Base-by-base conservation (phyloP, 2,329 filamentous ascomycete genomes). In the Apiospora aurea region DNA sequence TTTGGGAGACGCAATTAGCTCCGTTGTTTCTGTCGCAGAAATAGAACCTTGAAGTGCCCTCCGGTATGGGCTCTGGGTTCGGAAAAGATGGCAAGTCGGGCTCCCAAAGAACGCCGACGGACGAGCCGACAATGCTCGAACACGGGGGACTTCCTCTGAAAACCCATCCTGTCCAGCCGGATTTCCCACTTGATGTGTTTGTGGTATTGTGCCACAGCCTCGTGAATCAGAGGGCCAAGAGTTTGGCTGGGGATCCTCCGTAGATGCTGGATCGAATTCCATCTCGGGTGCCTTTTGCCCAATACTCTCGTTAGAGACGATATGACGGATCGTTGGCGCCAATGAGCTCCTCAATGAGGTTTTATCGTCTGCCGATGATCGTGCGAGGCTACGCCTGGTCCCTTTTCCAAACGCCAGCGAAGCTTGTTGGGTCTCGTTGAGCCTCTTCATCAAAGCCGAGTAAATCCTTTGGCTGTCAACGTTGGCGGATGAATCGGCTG, bases 381-480 rank as follows among this genome's bases (percentile, higher is more conserved):
- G 21, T 13, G n/a, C 57, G 34, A 34, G 18, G 57, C 34, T 21
- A 24, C 21, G 29, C 8, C 4, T 41, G 1, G 6, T 41, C 10
- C n/a, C 49, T 14, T 51, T 51, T n/a, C 24, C 49, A 38, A 41
- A 34, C n/a, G 18, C 34, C 21, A n/a, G 67, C 0, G 73, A 74
- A n/a, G 74, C 69, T 4, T 78, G 75, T 34, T 81, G 82, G 1
- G 82, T 83, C 14, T 86, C 83, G 13, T 84, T 80, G 57, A 90
- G 79, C 46, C 85, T 84, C 73, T 88, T 88, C 81, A 92, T 88
- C n/a, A 93, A 81, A 1, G 90, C 91, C 7, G 89, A 89, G 76
- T 91, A 92, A 3, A 93, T 85, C 47, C 87, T 85, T 51, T 90
- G 85, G 72, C 88, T 90, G 71, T 91, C 86, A 34, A 89, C 82